Percentiles rank a stretch among this genome's conserved stretches.
Conservation (phyloP, 257 asterid species). For the Henckelia pumila region DNA sequence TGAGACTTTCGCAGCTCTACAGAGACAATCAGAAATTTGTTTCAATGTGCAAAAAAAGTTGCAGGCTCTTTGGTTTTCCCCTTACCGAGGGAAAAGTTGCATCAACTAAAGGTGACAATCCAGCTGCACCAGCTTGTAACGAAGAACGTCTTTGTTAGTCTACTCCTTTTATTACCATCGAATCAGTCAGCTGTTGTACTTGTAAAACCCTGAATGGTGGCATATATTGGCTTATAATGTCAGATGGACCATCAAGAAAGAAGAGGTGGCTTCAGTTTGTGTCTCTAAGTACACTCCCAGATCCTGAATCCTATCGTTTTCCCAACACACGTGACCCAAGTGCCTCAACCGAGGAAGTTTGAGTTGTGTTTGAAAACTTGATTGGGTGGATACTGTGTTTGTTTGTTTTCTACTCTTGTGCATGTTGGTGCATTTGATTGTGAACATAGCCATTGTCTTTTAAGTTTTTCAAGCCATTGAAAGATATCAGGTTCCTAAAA, state of each 20-base stretch:
- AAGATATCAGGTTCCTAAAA: neutral
- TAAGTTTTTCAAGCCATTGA: neutral
- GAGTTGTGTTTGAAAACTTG: neutral
- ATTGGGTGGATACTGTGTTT: neutral
- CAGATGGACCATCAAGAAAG: neutral
- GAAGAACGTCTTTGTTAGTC: neutral
- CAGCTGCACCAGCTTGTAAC: slow-evolving; percentile 12
- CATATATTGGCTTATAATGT: neutral
- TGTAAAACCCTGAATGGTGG: neutral
- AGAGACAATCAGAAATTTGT: slow-evolving; percentile 38
- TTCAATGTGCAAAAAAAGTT: slow-evolving; percentile 51
- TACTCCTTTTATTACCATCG: neutral
- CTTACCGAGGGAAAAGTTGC: slow-evolving; percentile 55
- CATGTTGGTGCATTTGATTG: neutral
- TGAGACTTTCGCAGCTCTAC: slow-evolving; percentile 24
- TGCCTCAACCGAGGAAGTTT: neutral
- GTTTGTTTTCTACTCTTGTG: neutral
- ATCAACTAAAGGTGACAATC: slow-evolving; percentile 30
- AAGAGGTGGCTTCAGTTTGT: neutral
- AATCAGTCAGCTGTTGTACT: neutral
- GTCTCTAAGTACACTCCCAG: neutral
- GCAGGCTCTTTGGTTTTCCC: slow-evolving; percentile 88
- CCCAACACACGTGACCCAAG: neutral
- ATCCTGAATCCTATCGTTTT: neutral
- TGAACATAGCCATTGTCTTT: no score